Evolutionary conservation across 1,139 yeast species (phyloP).

Genomic region (Saccharomyces pastorianus): DNA sequence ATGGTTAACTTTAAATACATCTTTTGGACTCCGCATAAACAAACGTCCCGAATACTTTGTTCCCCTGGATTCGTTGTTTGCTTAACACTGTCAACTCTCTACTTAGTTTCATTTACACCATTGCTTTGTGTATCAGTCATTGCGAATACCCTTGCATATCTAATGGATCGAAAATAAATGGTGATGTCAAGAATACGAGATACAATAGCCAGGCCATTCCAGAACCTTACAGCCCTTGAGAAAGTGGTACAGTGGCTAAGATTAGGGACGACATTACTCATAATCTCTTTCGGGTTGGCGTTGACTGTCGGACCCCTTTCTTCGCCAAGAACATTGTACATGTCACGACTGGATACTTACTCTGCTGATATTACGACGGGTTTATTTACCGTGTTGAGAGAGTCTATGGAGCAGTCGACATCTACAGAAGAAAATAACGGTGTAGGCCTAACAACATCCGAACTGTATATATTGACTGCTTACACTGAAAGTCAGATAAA

Average conservation of each 20-base stretch:
- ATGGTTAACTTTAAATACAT: not conserved
- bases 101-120: not conserved
- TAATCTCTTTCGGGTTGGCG: constrained; percentile 17
- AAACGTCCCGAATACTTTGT: not conserved
- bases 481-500: constrained; percentile 23
- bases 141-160: constrained; percentile 4
- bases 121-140: not conserved
- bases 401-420: constrained; percentile 18
- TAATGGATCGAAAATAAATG: constrained; percentile 12
- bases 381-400: constrained; percentile 19
- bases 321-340: constrained; percentile 16
- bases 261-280: constrained; percentile 17
- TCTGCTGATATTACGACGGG: constrained; percentile 24
- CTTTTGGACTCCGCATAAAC: not conserved
- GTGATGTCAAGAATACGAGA: constrained; percentile 2
- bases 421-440: constrained; percentile 24
- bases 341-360: constrained; percentile 23
- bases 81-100: not conserved
- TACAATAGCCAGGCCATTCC: constrained; percentile 13
- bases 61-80: not conserved
- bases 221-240: constrained; percentile 22
- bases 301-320: constrained; percentile 18
- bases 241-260: constrained; percentile 18
- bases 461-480: constrained; percentile 23
- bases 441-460: constrained; percentile 28